These are phyloP conservation scores for Tilletia caries DNA, from an alignment of 1,284 basidiomycete genomes.

Conservation along the genomic window DNA sequence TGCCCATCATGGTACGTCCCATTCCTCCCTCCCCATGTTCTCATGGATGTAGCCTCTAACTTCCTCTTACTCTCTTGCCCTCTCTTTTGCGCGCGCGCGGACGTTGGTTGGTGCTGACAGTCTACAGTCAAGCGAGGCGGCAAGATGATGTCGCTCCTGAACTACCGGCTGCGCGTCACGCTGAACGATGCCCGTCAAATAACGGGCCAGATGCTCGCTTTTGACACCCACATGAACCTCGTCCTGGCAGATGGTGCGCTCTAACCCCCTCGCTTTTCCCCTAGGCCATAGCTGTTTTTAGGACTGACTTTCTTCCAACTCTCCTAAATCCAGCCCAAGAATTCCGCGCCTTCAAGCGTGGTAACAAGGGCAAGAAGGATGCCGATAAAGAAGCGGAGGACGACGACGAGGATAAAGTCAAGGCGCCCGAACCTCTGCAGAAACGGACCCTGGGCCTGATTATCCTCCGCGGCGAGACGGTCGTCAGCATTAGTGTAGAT, in stretches of 20 bases:
- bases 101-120: neutral
- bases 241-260: conserved; percentile 97
- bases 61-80: too few relatives aligned
- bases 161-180: conserved; percentile 94
- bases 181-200: conserved; percentile 95
- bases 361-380: conserved; percentile 29
- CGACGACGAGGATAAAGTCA: conserved; percentile 56
- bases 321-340: conserved; percentile 42
- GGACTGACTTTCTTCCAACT: too few relatives aligned
- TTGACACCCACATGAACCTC: conserved; percentile 99
- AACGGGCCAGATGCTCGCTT: conserved; percentile 97
- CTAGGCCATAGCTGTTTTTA: too few relatives aligned
- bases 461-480: conserved; percentile 91
- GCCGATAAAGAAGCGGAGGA: conserved; percentile 27
- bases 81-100: too few relatives aligned
- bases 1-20: neutral
- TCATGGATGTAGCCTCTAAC: neutral
- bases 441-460: conserved; percentile 93
- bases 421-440: conserved; percentile 75
- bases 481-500: conserved; percentile 91
- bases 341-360: conserved; percentile 46
- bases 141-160: conserved; percentile 95
- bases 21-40: neutral
- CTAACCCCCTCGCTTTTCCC: conserved; percentile 53
- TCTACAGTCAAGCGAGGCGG: conserved; percentile 34